phyloP scores from a whole-genome alignment of 371 early-diverging fungal genomes.

The Mortierella sp. region DNA sequence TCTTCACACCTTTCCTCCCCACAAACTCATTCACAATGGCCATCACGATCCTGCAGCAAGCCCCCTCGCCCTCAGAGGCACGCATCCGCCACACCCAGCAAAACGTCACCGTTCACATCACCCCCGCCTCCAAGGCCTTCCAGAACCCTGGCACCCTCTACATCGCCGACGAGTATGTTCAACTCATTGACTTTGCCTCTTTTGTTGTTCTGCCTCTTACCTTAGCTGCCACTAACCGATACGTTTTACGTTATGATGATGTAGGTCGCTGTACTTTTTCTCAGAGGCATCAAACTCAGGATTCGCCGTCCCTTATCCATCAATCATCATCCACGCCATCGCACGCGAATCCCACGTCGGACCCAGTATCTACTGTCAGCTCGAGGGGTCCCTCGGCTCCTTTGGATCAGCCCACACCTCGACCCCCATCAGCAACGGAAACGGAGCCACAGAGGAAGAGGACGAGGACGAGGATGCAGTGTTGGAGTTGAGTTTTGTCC shows the following conservation, averaged over 20 bases:
- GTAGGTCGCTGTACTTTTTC: constrained; percentile 67
- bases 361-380: constrained; percentile 83
- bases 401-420: constrained; percentile 28
- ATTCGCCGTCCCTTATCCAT: constrained; percentile 79
- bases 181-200: neutral
- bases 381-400: constrained; percentile 63
- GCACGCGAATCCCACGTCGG: constrained; percentile 71
- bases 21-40: constrained; percentile 28
- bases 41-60: constrained; percentile 49
- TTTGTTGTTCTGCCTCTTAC: neutral
- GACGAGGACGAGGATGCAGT: constrained; percentile 69
- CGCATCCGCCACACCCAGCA: constrained; percentile 46
- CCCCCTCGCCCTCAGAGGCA: constrained; percentile 33
- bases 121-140: constrained; percentile 40
- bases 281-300: constrained; percentile 61
- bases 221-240: neutral
- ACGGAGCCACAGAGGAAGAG: constrained; percentile 61
- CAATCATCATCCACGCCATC: constrained; percentile 87
- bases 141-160: constrained; percentile 55
- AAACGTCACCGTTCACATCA: constrained; percentile 42
- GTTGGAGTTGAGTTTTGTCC: constrained; percentile 77
- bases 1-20: neutral
- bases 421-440: neutral
- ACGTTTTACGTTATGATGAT: neutral
- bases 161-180: constrained; percentile 49